These are phyloP conservation scores for Aspergillus incahuasiensis DNA, from an alignment of 495 filamentous ascomycete species.

Conservation along the genomic window DNA sequence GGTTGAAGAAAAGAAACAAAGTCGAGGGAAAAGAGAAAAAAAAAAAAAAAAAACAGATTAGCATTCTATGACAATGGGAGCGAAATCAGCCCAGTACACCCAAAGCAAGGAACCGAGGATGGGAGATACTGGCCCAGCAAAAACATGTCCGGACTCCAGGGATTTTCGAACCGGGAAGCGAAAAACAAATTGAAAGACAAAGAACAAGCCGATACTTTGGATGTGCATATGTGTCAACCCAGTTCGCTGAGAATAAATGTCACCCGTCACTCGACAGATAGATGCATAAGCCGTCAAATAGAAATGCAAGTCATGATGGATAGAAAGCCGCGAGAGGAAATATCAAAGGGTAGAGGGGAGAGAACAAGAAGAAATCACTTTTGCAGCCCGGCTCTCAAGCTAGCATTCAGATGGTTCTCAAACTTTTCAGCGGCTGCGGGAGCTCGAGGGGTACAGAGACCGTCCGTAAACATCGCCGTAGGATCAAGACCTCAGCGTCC, in stretches of 20 bases:
- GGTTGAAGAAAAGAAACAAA: not conserved
- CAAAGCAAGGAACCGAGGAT: slow-evolving; percentile 32
- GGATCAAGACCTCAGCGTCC: slow-evolving; percentile 42
- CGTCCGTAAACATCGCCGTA: slow-evolving; percentile 42
- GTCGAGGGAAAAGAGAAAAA: not conserved
- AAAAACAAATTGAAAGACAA: slow-evolving; percentile 11
- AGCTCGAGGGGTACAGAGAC: slow-evolving; percentile 49
- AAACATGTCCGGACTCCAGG: slow-evolving; percentile 41
- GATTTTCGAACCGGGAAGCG: slow-evolving; percentile 29
- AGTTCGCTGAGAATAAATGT: slow-evolving; percentile 17
- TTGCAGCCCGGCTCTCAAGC: slow-evolving; percentile 41
- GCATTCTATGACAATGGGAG: slow-evolving; percentile 37
- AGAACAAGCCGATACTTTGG: slow-evolving; percentile 16
- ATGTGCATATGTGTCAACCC: slow-evolving; percentile 22
- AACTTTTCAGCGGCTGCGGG: slow-evolving; percentile 52
- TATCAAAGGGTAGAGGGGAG: slow-evolving; percentile 15
- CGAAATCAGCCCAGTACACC: slow-evolving; percentile 30
- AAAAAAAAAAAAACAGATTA: slow-evolving; percentile 20
- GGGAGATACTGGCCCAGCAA: slow-evolving; percentile 34
- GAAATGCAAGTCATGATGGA: slow-evolving; percentile 26
- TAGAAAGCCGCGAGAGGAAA: slow-evolving; percentile 14
- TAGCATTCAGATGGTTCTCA: slow-evolving; percentile 37
- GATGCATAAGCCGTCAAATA: slow-evolving; percentile 25
- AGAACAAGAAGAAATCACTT: slow-evolving; percentile 27
- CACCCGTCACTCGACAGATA: slow-evolving; percentile 19